Conservation (phyloP, 1,284 basidiomycete genomes). For the Microstroma glucosiphilum region DNA sequence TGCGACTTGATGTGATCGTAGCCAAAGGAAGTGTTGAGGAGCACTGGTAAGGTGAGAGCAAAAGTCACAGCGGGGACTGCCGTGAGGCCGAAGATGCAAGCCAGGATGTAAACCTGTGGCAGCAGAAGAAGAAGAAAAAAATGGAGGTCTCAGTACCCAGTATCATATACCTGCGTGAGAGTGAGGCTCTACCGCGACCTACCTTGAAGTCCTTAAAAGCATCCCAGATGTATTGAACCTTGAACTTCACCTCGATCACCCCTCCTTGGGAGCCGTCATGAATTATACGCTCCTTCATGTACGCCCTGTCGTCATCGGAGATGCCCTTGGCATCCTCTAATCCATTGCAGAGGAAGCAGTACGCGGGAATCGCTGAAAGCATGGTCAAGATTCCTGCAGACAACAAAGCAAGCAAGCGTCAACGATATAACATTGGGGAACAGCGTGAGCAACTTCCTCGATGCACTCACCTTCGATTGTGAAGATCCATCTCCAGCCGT, state of each 20-base stretch:
- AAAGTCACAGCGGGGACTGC: constrained; percentile 20
- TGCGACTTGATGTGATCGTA: constrained; percentile 34
- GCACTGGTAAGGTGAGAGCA: constrained; percentile 37
- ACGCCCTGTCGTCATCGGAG: constrained; percentile 28
- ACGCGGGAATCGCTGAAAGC: constrained; percentile 50
- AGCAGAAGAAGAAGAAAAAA: not conserved
- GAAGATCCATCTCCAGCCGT: constrained; percentile 47
- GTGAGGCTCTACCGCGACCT: not conserved
- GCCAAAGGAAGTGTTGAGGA: constrained; percentile 34
- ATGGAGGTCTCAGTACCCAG: not conserved
- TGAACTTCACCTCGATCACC: constrained; percentile 29
- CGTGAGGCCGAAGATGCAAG: not conserved
- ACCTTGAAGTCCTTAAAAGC: constrained; percentile 42
- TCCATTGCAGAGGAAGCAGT: constrained; percentile 22
- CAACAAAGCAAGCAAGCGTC: no score
- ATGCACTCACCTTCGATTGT: constrained; percentile 30
- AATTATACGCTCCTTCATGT: constrained; percentile 26
- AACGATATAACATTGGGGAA: no score
- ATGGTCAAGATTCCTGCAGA: constrained; percentile 51
- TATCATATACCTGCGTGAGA: not conserved
- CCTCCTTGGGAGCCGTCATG: constrained; percentile 34
- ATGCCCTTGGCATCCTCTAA: constrained; percentile 23
- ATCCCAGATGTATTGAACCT: constrained; percentile 29
- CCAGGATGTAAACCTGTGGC: not conserved
- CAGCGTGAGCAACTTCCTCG: not conserved